These are phyloP conservation scores for Endoconidiophora polonica DNA, from an alignment of 2,329 filamentous ascomycete species.

Conservation along the genomic window DNA sequence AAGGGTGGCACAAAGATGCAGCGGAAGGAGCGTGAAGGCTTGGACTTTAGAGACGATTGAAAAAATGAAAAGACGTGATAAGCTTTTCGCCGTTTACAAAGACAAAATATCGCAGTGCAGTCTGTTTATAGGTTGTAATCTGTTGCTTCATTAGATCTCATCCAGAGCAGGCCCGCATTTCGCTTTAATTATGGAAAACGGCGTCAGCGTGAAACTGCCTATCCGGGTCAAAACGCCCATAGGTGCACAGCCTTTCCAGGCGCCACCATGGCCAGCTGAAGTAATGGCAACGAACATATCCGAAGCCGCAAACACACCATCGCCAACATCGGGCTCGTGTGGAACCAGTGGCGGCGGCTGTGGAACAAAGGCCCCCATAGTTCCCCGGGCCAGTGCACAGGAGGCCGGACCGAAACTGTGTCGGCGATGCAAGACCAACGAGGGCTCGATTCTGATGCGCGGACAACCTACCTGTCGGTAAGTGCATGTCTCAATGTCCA, in stretches of 20 bases:
- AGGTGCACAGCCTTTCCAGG: too few relatives aligned
- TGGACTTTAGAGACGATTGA: background rate
- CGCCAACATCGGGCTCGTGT: too few relatives aligned
- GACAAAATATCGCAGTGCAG: too few relatives aligned
- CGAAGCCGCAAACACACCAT: too few relatives aligned
- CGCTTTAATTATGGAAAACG: background rate
- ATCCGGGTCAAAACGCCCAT: background rate
- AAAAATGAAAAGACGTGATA: background rate
- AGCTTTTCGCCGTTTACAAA: too few relatives aligned
- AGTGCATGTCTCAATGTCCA: conserved; percentile 1
- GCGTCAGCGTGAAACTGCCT: background rate
- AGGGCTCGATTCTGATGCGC: conserved; percentile 8
- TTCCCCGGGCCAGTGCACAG: too few relatives aligned
- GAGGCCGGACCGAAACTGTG: conserved; percentile 8
- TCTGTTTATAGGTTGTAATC: too few relatives aligned
- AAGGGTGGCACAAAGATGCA: background rate
- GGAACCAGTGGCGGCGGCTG: background rate
- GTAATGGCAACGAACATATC: too few relatives aligned
- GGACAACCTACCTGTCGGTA: conserved; percentile 18
- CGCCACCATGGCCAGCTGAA: too few relatives aligned
- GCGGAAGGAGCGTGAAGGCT: background rate
- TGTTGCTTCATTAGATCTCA: too few relatives aligned
- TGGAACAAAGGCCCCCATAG: background rate
- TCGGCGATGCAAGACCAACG: conserved; percentile 10
- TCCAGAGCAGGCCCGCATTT: too few relatives aligned